phyloP scores from a whole-genome alignment of 2,329 filamentous ascomycete genomes.

The Lachnellula arida region DNA sequence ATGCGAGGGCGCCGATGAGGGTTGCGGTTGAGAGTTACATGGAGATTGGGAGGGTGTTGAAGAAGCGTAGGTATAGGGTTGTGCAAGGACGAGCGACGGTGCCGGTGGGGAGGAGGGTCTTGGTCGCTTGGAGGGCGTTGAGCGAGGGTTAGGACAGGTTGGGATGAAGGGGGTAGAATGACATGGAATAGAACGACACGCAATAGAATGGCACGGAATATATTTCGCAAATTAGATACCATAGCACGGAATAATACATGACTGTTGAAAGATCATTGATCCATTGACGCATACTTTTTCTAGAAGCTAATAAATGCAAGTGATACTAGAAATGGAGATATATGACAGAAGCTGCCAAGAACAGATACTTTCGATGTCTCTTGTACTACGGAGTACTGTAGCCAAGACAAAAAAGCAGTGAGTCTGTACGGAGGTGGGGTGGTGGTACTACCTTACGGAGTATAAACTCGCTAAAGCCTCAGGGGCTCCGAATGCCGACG shows the following conservation, averaged over 20 bases:
- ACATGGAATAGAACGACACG: too few relatives aligned
- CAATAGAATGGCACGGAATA: neutral
- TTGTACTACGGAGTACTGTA: too few relatives aligned
- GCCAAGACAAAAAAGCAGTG: too few relatives aligned
- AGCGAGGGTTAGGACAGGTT: slow-evolving; percentile 15
- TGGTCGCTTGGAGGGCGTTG: slow-evolving; percentile 55
- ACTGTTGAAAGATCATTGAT: too few relatives aligned
- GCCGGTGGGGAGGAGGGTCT: slow-evolving; percentile 42
- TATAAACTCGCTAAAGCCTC: neutral
- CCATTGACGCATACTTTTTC: too few relatives aligned
- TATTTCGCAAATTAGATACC: neutral
- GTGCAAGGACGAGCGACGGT: slow-evolving; percentile 41
- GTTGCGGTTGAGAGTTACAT: slow-evolving; percentile 73
- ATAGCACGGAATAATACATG: too few relatives aligned
- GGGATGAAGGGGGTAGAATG: neutral
- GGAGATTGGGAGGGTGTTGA: slow-evolving; percentile 65
- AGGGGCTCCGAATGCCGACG: neutral
- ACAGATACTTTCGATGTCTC: too few relatives aligned
- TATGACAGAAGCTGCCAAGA: too few relatives aligned
- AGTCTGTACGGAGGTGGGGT: too few relatives aligned
- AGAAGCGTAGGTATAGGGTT: slow-evolving; percentile 36
- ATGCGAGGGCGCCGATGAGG: slow-evolving; percentile 58
- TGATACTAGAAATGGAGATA: too few relatives aligned
- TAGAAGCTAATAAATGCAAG: too few relatives aligned
- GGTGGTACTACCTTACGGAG: too few relatives aligned